Conservation (phyloP, 176 grass and related monocot genomes). For the Carex littledalei region DNA sequence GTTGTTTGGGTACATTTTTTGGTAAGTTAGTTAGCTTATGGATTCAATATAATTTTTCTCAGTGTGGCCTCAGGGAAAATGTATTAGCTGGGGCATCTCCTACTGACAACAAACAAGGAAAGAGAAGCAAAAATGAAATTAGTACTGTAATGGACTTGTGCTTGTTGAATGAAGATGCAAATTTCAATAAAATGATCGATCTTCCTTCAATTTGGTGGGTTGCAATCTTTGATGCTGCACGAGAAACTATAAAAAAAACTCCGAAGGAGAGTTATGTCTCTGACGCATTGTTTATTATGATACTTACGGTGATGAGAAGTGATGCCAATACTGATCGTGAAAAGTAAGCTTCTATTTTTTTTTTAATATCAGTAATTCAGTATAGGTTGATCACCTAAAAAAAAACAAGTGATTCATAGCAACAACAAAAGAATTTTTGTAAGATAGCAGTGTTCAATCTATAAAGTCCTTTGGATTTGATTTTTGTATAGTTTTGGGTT, state of each 20-base stretch:
- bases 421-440: neutral
- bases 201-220: conserved; percentile 54
- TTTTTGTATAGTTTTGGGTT: neutral
- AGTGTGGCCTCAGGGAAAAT: conserved; percentile 88
- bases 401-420: neutral
- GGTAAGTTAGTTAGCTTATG: conserved; percentile 56
- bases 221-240: conserved; percentile 45
- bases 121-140: conserved; percentile 20
- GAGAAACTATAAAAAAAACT: conserved; percentile 42
- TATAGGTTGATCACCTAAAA: neutral
- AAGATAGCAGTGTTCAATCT: neutral
- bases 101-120: conserved; percentile 22
- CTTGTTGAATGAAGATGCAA: conserved; percentile 17
- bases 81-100: conserved; percentile 35
- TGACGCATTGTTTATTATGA: conserved; percentile 77
- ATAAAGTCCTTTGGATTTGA: neutral
- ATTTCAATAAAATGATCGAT: conserved; percentile 22
- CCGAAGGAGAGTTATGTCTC: conserved; percentile 37
- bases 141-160: conserved; percentile 15
- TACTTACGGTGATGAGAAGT: conserved; percentile 63
- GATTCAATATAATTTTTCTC: conserved; percentile 85
- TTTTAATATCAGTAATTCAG: neutral
- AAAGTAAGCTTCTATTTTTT: conserved; percentile 43
- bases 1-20: conserved; percentile 17
- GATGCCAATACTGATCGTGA: conserved; percentile 48